Percentiles rank a stretch among this genome's conserved stretches.
phyloP scores from a whole-genome alignment of 805 yeast genomes.

The Metschnikowia arizonensis region DNA sequence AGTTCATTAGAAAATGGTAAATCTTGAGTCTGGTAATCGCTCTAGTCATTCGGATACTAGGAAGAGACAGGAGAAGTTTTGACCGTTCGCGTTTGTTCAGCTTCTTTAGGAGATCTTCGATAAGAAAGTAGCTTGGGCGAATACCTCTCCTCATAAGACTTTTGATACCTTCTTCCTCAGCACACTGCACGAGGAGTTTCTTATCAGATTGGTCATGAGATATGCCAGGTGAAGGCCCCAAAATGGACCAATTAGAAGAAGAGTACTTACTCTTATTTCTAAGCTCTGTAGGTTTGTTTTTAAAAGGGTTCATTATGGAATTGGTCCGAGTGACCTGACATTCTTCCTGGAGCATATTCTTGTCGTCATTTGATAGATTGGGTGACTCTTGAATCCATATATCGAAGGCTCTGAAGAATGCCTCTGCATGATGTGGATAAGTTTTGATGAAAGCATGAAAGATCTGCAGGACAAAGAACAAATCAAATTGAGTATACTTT shows the following conservation, averaged over 20 bases:
- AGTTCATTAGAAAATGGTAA: conserved; percentile 12
- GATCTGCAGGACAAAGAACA: conserved; percentile 21
- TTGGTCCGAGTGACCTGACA: conserved; percentile 20
- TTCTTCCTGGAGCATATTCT: conserved; percentile 10
- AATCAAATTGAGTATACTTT: conserved; percentile 20
- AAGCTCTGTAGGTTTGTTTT: conserved; percentile 14
- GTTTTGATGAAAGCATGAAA: conserved; percentile 31
- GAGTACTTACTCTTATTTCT: conserved; percentile 24
- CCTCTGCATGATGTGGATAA: conserved; percentile 30
- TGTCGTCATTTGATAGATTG: conserved; percentile 10
- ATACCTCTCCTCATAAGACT: conserved; percentile 34
- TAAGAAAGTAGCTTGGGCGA: conserved; percentile 30
- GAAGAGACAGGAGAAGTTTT: conserved; percentile 22
- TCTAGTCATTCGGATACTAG: conserved; percentile 23
- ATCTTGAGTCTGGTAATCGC: conserved; percentile 17
- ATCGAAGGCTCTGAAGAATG: conserved; percentile 20
- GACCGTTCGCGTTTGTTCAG: conserved; percentile 19
- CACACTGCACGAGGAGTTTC: conserved; percentile 26
- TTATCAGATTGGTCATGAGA: conserved; percentile 11
- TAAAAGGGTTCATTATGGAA: conserved; percentile 29
- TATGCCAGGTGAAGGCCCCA: conserved; percentile 15
- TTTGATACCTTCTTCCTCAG: conserved; percentile 31
- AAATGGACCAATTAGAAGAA: conserved; percentile 22
- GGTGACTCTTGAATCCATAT: conserved; percentile 18
- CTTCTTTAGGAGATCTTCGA: conserved; percentile 30